Base-by-base conservation (phyloP, 306 rosid genomes). In the Cucurbita moschata region DNA sequence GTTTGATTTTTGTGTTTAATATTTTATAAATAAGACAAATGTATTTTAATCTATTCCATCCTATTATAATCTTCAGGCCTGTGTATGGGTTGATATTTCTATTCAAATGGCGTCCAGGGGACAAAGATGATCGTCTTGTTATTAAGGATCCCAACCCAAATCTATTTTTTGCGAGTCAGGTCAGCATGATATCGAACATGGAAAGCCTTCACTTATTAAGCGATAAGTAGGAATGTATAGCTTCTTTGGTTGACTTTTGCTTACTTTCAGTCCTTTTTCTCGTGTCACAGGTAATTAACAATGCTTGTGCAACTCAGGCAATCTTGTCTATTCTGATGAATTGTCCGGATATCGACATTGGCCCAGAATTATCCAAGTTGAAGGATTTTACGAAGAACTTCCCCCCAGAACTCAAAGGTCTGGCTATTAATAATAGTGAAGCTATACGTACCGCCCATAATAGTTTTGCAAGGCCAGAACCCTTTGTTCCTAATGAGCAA, bases 241-340 rank as follows among this genome's bases (percentile, higher is more conserved):
- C 64, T 46, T 59, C 9, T 58, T 64, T 75, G 67, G 56, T 19
- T 56, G 38, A n/a, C 30, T 71, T 53, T 21, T 75, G 76, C 51
- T 62, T 35, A 75, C 42, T 19, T 47, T 8, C 39, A 16, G 18
- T 75, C 6, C 11, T 53, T 51, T 74, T 26, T 2, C 47, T 18
- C 37, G 13, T 61, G 37, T 63, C 73, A 75, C 75, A 95, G 99
- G 99, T 91, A 35, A 95, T 95, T 53, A 95, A 91, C 75, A 95
- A 95, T 85, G 99, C 99, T 65, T 95, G 99, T 84, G 99, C 99
- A 72, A 95, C 96, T 72, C 97, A 95, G 83, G 99, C 99, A 10
- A 95, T 95, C 80, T 81, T 95, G 86, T 95, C 99, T 72, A 95
- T 95, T 83, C 92, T 95, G 74, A 30, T 95, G 89, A 95, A 95